Evolutionary conservation across 208 protist genomes (phyloP).

Genomic region (Porcisia deanei): DNA sequence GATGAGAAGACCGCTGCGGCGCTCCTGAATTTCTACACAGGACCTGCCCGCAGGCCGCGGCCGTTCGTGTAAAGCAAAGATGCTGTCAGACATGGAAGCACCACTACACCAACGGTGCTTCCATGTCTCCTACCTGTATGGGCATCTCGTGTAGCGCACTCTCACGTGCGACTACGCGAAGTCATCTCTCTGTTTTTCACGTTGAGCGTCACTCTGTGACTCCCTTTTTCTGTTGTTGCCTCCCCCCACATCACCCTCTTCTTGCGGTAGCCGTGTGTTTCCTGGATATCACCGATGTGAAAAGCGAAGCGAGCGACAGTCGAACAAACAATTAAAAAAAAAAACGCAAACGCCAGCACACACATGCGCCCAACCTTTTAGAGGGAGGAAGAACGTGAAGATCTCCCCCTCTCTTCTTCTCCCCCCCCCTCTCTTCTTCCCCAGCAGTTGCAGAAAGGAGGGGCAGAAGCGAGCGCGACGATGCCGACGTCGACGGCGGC

Average conservation of each 20-base stretch:
- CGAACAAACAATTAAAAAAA: too few species aligned
- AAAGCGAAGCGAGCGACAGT: too few species aligned
- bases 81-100: background rate
- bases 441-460: background rate
- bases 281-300: too few species aligned
- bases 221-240: background rate
- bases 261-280: background rate
- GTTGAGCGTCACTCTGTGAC: background rate
- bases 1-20: background rate
- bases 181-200: background rate
- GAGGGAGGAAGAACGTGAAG: too few species aligned
- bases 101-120: background rate
- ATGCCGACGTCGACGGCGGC: too few species aligned
- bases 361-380: background rate
- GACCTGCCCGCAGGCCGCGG: slow-evolving; percentile 22
- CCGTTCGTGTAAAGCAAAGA: slow-evolving; percentile 1
- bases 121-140: background rate
- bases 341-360: background rate
- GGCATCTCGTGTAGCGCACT: background rate
- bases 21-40: slow-evolving; percentile 21
- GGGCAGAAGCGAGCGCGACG: background rate
- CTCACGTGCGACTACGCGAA: background rate
- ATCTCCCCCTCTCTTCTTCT: too few species aligned
- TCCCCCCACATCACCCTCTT: too few species aligned
- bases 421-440: too few species aligned